Percentiles rank a stretch among this genome's conserved stretches.
These are phyloP conservation scores for Geosmithia morbida DNA, from an alignment of 2,329 filamentous ascomycete genomes.

Conservation along the genomic window DNA sequence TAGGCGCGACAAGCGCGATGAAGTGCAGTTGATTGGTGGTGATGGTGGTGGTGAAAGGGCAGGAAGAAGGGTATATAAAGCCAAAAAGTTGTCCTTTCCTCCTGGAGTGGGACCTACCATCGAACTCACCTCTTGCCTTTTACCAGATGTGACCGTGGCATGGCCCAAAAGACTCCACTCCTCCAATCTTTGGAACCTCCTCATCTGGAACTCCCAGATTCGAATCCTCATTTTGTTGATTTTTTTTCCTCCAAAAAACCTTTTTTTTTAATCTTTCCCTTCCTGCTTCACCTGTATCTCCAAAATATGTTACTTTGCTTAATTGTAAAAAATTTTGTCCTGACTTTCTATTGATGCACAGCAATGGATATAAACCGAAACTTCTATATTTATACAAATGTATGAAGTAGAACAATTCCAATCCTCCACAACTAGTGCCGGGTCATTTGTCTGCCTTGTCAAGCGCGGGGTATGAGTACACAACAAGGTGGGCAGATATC, in stretches of 20 bases:
- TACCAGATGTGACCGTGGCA: slow-evolving; percentile 66
- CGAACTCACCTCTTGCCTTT: slow-evolving; percentile 68
- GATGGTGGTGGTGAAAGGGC: not conserved
- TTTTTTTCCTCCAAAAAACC: slow-evolving; percentile 1
- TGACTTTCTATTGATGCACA: no score
- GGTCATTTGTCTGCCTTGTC: not conserved
- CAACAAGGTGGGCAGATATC: not conserved
- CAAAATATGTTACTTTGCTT: no score
- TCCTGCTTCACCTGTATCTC: no score
- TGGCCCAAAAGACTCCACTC: slow-evolving; percentile 37
- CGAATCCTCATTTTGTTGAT: slow-evolving; percentile 20
- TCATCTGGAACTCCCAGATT: slow-evolving; percentile 22
- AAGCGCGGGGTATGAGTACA: not conserved
- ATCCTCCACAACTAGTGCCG: not conserved
- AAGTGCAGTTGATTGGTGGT: no score
- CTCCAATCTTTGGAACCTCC: slow-evolving; percentile 33
- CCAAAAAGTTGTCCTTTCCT: not conserved
- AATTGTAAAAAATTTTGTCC: no score
- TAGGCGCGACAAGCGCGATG: no score
- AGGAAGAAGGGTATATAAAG: slow-evolving; percentile 7
- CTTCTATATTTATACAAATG: no score
- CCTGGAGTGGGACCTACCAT: slow-evolving; percentile 56
- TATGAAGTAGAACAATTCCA: not conserved
- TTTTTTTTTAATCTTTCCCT: no score
- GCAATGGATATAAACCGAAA: no score